phyloP scores from a whole-genome alignment of 2,329 filamentous ascomycete species.

The Pyrenochaeta sp. region DNA sequence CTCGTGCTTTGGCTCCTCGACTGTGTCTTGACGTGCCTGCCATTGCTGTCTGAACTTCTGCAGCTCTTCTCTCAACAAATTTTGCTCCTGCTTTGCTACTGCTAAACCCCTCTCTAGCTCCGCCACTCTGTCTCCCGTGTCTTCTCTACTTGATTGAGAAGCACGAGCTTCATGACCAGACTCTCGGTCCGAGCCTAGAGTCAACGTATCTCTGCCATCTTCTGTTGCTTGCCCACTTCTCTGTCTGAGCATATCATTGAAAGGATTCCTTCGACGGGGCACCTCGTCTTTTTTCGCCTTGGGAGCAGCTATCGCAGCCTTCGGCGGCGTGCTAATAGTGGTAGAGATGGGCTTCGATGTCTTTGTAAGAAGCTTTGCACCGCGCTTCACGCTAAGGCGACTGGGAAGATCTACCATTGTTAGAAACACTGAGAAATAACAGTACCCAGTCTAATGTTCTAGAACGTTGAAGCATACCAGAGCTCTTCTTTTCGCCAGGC shows the following conservation, averaged over 20 bases:
- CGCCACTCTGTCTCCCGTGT: slow-evolving; percentile 24
- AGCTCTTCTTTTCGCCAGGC: slow-evolving; percentile 41
- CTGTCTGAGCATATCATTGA: slow-evolving; percentile 43
- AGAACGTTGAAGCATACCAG: slow-evolving; percentile 30
- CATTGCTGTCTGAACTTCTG: slow-evolving; percentile 30
- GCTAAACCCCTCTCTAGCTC: slow-evolving; percentile 42
- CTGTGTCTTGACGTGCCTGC: slow-evolving; percentile 26
- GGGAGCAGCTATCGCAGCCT: slow-evolving; percentile 35
- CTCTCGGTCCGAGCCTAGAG: slow-evolving; percentile 3
- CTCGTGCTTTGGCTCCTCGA: slow-evolving; percentile 30
- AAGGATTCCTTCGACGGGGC: slow-evolving; percentile 38
- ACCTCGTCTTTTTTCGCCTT: slow-evolving; percentile 44
- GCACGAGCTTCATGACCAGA: not conserved
- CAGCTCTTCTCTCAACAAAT: slow-evolving; percentile 35
- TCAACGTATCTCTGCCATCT: not conserved
- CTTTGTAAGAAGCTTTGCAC: slow-evolving; percentile 32
- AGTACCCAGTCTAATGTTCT: not conserved
- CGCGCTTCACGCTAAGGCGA: slow-evolving; percentile 37
- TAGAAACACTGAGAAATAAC: not conserved
- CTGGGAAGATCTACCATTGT: slow-evolving; percentile 32
- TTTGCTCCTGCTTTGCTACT: slow-evolving; percentile 31
- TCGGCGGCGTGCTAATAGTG: slow-evolving; percentile 40
- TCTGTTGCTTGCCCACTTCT: slow-evolving; percentile 9
- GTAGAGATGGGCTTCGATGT: slow-evolving; percentile 30
- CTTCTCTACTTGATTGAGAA: slow-evolving; percentile 6